Base-by-base conservation (phyloP, 129 eudicot species). In the Chrysanthemum makinoi region DNA sequence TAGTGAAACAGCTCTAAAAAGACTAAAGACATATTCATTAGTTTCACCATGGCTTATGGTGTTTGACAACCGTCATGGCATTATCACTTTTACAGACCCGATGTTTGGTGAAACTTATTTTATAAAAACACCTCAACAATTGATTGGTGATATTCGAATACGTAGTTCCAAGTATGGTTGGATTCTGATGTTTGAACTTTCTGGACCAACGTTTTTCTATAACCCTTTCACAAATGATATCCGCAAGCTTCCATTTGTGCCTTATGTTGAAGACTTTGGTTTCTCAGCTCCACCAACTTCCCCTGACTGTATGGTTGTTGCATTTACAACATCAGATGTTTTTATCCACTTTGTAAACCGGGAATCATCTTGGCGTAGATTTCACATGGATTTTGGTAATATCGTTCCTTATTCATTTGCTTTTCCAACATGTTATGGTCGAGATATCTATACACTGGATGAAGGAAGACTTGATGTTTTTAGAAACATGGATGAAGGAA, bases 1-100 rank as follows among this genome's bases (percentile, higher is more conserved):
- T 30, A 3, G 5, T 6, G 5, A 30, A 30, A 30, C 35, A 4
- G 5, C 35, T 30, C 35, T 30, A 4, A 30, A 26, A 30, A 30
- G 35, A 30, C 5, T 30, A 6, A 30, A 30, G 35, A 30, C 35
- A 3, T 30, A 30, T 30, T 30, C 35, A 30, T 30, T 30, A 30
- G 33, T 5, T 61, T 77, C 65, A 2, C 84, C 81, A 28, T 76
- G 72, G 70, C 53, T 80, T n/a, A 69, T 81, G 74, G 51, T 50
- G 30, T n/a, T 65, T 6, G 69, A 51, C 16, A 33, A 46, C 8
- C 9, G 3, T 55, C 5, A 10, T 2, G 57, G 50, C 51, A 13
- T 5, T 26, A 4, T 62, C 10, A 7, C 3, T 24, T 69, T 53
- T 44, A 68, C 46, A 47, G 69, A 76, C 33, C 75, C 64, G 12